Percentiles rank a stretch among this genome's conserved stretches.
Evolutionary conservation across 177 flowering plant genomes (phyloP).

Genomic region (Vitis hybrid): DNA sequence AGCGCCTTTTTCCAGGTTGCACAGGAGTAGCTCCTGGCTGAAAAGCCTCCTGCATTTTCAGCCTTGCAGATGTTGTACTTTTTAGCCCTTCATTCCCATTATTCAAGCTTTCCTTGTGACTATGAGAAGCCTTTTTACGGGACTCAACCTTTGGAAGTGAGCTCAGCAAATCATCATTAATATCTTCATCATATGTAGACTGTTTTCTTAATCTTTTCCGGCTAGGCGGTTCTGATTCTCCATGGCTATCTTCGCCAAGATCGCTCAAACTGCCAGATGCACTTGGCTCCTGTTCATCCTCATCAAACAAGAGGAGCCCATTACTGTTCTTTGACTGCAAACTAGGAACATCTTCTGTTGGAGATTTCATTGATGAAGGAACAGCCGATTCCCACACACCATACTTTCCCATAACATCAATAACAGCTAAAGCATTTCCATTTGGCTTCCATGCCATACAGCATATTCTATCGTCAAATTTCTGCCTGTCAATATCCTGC

Average conservation of each 20-base stretch:
- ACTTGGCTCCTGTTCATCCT: slow-evolving; percentile 61
- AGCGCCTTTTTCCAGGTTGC: slow-evolving; percentile 72
- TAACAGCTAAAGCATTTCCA: slow-evolving; percentile 88
- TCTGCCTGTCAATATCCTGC: slow-evolving; percentile 90
- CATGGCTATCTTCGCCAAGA: slow-evolving; percentile 62
- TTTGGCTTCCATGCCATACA: slow-evolving; percentile 92
- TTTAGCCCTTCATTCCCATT: slow-evolving; percentile 30
- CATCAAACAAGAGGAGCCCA: slow-evolving; percentile 77
- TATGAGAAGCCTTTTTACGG: slow-evolving; percentile 39
- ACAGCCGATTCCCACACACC: slow-evolving; percentile 90
- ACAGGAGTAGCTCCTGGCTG: slow-evolving; percentile 90
- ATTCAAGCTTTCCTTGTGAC: slow-evolving; percentile 33
- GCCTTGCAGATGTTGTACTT: slow-evolving; percentile 25
- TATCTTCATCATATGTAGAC: slow-evolving; percentile 40
- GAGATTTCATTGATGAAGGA: slow-evolving; percentile 89
- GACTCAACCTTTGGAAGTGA: slow-evolving; percentile 42
- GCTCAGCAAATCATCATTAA: slow-evolving; percentile 29
- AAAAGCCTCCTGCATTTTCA: slow-evolving; percentile 80
- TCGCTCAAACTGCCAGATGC: slow-evolving; percentile 68
- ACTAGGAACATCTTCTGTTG: slow-evolving; percentile 71
- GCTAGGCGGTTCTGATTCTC: slow-evolving; percentile 54
- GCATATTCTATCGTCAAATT: slow-evolving; percentile 71
- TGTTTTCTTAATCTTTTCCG: slow-evolving; percentile 69
- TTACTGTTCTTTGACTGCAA: slow-evolving; percentile 45
- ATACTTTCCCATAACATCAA: slow-evolving; percentile 86